Evolutionary conservation across 129 eudicot species (phyloP).

Genomic region (Scalesia atractyloides): DNA sequence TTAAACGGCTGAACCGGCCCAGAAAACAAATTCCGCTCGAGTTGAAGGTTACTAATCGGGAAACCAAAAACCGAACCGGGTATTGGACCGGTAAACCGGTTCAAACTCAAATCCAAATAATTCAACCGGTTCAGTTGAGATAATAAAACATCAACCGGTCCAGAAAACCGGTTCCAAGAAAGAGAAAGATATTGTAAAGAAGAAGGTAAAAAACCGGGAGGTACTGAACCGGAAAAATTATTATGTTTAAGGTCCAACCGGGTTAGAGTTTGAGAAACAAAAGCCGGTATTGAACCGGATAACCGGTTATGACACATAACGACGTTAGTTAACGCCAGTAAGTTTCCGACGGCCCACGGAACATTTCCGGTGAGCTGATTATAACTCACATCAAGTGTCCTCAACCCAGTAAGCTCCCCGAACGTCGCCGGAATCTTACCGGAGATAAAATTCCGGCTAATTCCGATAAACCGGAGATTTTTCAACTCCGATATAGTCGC

Average conservation of each 20-base stretch:
- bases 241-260: slow-evolving; percentile 76
- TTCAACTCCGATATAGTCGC: slow-evolving; percentile 51
- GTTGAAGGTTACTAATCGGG: slow-evolving; percentile 70
- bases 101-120: slow-evolving; percentile 69
- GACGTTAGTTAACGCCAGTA: slow-evolving; percentile 57
- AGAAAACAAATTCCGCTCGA: slow-evolving; percentile 63
- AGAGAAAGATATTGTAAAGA: slow-evolving; percentile 72
- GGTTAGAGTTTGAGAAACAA: slow-evolving; percentile 42
- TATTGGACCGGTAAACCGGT: slow-evolving; percentile 73
- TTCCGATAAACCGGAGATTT: slow-evolving; percentile 54
- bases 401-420: slow-evolving; percentile 46
- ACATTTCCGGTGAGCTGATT: slow-evolving; percentile 68
- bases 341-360: slow-evolving; percentile 50
- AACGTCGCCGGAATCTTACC: slow-evolving; percentile 62
- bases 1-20: slow-evolving; percentile 69
- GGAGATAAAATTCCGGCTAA: slow-evolving; percentile 67
- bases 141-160: slow-evolving; percentile 54
- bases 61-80: slow-evolving; percentile 59
- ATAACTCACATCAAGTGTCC: slow-evolving; percentile 79
- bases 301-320: slow-evolving; percentile 62
- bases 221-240: slow-evolving; percentile 58
- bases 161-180: slow-evolving; percentile 68
- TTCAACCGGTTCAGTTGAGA: slow-evolving; percentile 53
- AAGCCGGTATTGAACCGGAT: slow-evolving; percentile 56
- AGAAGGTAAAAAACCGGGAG: slow-evolving; percentile 54